Evolutionary conservation across 768 basidiomycete species (phyloP), one percentile per base, ranked within the genome.

Genomic region (Mycena galopus): DNA sequence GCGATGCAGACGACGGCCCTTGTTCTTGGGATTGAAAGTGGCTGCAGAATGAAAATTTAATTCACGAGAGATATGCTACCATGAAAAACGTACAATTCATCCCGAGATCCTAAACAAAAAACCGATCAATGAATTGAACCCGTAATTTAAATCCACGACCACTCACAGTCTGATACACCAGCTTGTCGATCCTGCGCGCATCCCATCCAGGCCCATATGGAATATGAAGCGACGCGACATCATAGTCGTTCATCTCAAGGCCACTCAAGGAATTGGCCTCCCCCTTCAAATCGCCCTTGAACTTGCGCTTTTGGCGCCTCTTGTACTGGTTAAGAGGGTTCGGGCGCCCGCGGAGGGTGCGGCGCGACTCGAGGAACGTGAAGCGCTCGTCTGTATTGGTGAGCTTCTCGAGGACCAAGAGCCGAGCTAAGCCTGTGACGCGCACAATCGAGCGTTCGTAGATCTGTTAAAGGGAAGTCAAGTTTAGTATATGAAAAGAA

Each of bases 131-230:
- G 42, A n/a, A 21, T 33, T 33, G 59, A 71, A 65, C 50, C 8
- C n/a, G n/a, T 14, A 56, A 30, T 2, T 17, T 27, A 25, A 65
- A 55, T 62, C n/a, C n/a, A 59, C 44, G 53, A 50, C 16, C 9
- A 77, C 84, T 69, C 71, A 89, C 89, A 47, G 89, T 90, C 75
- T 88, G 86, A 77, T 88, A 90, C 21, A 91, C 82, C 61, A 90
- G 77, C 70, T 87, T 90, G 66, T 89, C 87, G 61, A 91, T 89
- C 61, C 88, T 82, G 50, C 84, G 82, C 7, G 89, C 87, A 74
- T 88, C 84, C 88, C 88, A 90, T 4, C 88, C 87, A 32, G 88
- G 89, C 7, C 90, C 90, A 76, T 91, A 91, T 0, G 90, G 90
- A 55, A 91, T 88, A 73, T 91, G 89, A 50, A 90, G 78, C 14